Percentiles rank a stretch among this genome's conserved stretches.
Evolutionary conservation across 108 stramenopile genomes (phyloP).

Genomic region (Fragilaria radians): DNA sequence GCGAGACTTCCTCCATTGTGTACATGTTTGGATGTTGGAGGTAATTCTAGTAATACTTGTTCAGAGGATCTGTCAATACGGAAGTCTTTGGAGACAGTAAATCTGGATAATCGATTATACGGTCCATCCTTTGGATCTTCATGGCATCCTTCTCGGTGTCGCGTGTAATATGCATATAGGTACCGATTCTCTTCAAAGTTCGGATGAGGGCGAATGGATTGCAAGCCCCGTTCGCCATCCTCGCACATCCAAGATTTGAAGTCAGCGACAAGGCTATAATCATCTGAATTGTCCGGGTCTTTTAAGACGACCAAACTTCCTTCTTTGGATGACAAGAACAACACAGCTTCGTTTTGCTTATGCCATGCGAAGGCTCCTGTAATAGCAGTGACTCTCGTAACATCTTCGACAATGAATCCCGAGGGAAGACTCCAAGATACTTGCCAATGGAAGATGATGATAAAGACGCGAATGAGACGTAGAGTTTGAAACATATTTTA

Average conservation of each 20-base stretch:
- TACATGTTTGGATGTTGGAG: slow-evolving; percentile 1
- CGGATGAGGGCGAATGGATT: slow-evolving; percentile 11
- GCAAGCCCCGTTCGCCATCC: slow-evolving; percentile 24
- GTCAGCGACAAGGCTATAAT: slow-evolving; percentile 1
- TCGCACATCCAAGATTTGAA: slow-evolving; percentile 7
- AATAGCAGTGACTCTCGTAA: slow-evolving; percentile 1
- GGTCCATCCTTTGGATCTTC: slow-evolving; percentile 12
- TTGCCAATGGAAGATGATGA: no score
- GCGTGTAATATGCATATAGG: slow-evolving; percentile 19
- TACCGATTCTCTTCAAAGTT: slow-evolving; percentile 14
- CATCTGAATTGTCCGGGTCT: slow-evolving; percentile 13
- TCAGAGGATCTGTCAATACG: slow-evolving; percentile 9
- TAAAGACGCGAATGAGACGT: no score
- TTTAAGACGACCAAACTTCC: slow-evolving; percentile 5
- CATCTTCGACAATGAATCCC: slow-evolving; percentile 20
- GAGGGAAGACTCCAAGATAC: no score
- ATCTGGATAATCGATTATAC: slow-evolving; percentile 26
- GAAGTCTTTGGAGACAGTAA: slow-evolving; percentile 6
- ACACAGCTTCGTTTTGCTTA: slow-evolving; percentile 3
- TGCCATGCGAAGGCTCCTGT: slow-evolving; percentile 18
- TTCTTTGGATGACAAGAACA: slow-evolving; percentile 6
- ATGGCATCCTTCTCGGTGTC: slow-evolving; percentile 6
- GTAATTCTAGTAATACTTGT: slow-evolving; percentile 16
- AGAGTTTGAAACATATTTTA: no score
- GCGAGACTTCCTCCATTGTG: slow-evolving; percentile 24